Percentiles rank a stretch among this genome's conserved stretches.
Conservation (phyloP, 164 flowering plant genomes). For the Vitis rotundifolia region DNA sequence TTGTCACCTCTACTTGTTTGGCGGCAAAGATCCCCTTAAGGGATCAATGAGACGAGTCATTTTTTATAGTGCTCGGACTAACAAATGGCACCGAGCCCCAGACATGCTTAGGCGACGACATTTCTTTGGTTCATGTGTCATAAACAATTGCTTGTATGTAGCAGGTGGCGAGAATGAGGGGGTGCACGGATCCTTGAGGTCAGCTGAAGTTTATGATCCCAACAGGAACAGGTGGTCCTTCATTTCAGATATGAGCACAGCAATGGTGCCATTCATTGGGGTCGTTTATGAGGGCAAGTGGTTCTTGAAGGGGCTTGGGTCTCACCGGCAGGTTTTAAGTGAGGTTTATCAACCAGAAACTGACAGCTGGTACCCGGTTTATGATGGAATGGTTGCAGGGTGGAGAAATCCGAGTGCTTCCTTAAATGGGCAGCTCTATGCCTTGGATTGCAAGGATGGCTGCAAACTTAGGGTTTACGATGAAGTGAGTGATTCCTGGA, state of each 20-base stretch:
- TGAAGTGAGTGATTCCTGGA: conserved; percentile 61
- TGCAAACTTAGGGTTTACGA: conserved; percentile 80
- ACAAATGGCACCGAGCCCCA: conserved; percentile 94
- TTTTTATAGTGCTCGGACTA: conserved; percentile 77
- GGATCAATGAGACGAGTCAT: conserved; percentile 86
- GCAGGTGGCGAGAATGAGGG: conserved; percentile 91
- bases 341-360: conserved; percentile 72
- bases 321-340: conserved; percentile 76
- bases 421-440: conserved; percentile 63
- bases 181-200: conserved; percentile 57
- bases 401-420: conserved; percentile 76
- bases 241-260: conserved; percentile 77
- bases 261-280: conserved; percentile 85
- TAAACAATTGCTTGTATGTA: conserved; percentile 83
- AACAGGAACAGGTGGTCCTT: conserved; percentile 82
- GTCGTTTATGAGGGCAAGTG: conserved; percentile 79
- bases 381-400: conserved; percentile 81
- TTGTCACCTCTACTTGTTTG: conserved; percentile 80
- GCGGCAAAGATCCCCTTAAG: conserved; percentile 74
- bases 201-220: conserved; percentile 86
- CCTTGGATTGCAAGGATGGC: conserved; percentile 86
- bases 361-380: conserved; percentile 65
- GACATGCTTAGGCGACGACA: conserved; percentile 80
- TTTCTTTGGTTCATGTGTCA: conserved; percentile 82
- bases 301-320: conserved; percentile 81